These are phyloP conservation scores for Phytophthora syringae DNA, from an alignment of 352 stramenopile genomes.

Conservation along the genomic window DNA sequence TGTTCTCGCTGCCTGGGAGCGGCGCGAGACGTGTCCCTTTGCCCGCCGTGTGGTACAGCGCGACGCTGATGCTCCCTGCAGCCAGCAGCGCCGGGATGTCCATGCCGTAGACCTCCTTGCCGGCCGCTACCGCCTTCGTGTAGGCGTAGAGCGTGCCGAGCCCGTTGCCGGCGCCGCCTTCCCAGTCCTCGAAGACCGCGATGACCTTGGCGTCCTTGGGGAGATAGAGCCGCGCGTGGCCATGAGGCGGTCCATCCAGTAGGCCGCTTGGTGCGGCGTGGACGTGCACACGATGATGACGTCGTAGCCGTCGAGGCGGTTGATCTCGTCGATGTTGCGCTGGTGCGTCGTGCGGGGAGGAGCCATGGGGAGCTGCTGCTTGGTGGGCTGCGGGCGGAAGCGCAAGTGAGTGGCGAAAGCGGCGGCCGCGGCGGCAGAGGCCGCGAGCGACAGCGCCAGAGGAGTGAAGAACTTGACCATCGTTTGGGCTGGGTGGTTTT, in stretches of 20 bases:
- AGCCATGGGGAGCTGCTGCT: conserved; percentile 36
- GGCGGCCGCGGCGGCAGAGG: conserved; percentile 38
- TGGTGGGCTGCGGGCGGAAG: conserved; percentile 29
- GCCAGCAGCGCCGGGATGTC: conserved; percentile 89
- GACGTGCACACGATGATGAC: conserved; percentile 98
- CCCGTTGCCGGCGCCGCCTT: conserved; percentile 95
- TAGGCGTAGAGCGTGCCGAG: conserved; percentile 97
- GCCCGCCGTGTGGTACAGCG: conserved; percentile 97
- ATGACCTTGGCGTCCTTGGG: conserved; percentile 93
- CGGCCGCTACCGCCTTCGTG: conserved; percentile 92
- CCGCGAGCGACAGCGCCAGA: conserved; percentile 33
- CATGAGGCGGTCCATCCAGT: conserved; percentile 97
- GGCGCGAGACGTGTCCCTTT: conserved; percentile 97
- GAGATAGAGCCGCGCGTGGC: conserved; percentile 83
- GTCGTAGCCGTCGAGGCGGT: conserved; percentile 92
- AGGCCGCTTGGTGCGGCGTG: conserved; percentile 95
- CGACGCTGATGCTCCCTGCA: conserved; percentile 86
- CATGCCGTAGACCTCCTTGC: conserved; percentile 85
- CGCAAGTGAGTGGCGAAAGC: conserved; percentile 41
- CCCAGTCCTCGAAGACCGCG: conserved; percentile 97
- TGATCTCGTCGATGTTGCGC: conserved; percentile 89
- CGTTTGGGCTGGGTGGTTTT: conserved; percentile 20
- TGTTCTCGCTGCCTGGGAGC: conserved; percentile 97
- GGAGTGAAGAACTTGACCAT: conserved; percentile 50
- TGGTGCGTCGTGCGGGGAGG: conserved; percentile 49